Evolutionary conservation across 1,284 basidiomycete species (phyloP).

Genomic region (Vanrija sp.): DNA sequence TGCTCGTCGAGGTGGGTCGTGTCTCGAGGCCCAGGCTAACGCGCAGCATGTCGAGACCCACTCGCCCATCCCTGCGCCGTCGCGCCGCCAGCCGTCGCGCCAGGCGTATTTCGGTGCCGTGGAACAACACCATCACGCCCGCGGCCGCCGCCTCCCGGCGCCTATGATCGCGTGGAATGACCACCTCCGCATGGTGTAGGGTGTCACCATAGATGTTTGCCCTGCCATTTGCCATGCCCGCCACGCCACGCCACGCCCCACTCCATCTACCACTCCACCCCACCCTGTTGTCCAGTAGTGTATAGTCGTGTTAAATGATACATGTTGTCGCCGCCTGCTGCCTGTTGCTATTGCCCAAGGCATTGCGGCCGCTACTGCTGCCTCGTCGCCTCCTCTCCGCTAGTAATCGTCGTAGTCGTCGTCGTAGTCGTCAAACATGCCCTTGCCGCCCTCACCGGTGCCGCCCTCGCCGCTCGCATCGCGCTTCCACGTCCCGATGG

Average conservation of each 20-base stretch:
- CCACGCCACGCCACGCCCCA: too few species aligned
- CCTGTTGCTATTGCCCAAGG: background rate
- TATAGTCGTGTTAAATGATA: background rate
- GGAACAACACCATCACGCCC: too few species aligned
- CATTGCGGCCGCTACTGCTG: background rate
- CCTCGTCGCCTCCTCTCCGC: background rate
- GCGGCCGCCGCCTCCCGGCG: constrained; percentile 3
- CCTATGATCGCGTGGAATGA: constrained; percentile 21
- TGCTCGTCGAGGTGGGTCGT: constrained; percentile 5
- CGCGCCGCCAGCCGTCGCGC: constrained; percentile 1
- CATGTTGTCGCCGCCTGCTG: background rate
- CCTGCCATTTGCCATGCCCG: too few species aligned
- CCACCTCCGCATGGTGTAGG: constrained; percentile 23
- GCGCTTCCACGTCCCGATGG: constrained; percentile 53
- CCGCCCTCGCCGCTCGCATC: constrained; percentile 53
- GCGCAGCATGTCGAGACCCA: constrained; percentile 7
- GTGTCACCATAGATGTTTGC: background rate
- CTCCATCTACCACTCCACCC: background rate
- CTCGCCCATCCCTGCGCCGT: background rate
- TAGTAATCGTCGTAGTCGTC: constrained; percentile 43
- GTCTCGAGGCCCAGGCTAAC: background rate
- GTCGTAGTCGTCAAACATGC: constrained; percentile 45
- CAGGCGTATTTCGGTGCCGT: background rate
- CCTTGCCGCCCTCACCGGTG: constrained; percentile 41
- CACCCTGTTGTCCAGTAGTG: background rate